Base-by-base conservation (phyloP, 495 filamentous ascomycete species). In the Aspergillus bertholletiae region DNA sequence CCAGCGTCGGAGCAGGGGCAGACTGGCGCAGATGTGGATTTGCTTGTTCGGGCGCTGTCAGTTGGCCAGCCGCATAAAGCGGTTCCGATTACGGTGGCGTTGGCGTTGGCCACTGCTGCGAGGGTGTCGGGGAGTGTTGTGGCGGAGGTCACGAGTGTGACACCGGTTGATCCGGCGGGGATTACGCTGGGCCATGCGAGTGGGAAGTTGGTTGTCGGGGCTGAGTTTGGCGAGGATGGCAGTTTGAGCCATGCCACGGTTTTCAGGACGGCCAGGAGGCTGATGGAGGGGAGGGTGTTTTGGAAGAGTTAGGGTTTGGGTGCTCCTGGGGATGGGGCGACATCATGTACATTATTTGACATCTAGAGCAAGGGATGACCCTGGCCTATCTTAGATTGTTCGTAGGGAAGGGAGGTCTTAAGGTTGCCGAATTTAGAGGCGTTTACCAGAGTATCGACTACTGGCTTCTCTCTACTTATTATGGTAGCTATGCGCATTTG, bases 261-360 rank as follows among this genome's bases (percentile, higher is more conserved):
- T 4, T 73, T 74, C 53, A 67, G 80, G 43, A 84, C 80, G 7
- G 79, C 80, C 43, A 68, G 79, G 46, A 54, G 81, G n/a, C 59
- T 85, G 56, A 81, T 84, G 73, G 77, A 79, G 43, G 81, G 82
- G 7, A 62, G 73, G 22, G 74, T 83, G 7, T 83, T 67, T 55
- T 83, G 76, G 70, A 80, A 71, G 63, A 41, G 24, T 5, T 28
- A 28, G 27, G 5, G 27, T 9, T 5, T 28, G 9, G 5, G 27
- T 28, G 27, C 27, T n/a, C n/a, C n/a, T n/a, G n/a, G n/a, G n/a
- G n/a, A n/a, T n/a, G n/a, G n/a, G n/a, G n/a, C n/a, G n/a, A n/a
- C n/a, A n/a, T n/a, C n/a, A n/a, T n/a, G n/a, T n/a, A n/a, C n/a
- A n/a, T n/a, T n/a, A n/a, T n/a, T n/a, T n/a, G n/a, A n/a, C n/a